These are phyloP conservation scores for Gossypium mustelinum DNA, from an alignment of 345 rosid species.

Conservation along the genomic window DNA sequence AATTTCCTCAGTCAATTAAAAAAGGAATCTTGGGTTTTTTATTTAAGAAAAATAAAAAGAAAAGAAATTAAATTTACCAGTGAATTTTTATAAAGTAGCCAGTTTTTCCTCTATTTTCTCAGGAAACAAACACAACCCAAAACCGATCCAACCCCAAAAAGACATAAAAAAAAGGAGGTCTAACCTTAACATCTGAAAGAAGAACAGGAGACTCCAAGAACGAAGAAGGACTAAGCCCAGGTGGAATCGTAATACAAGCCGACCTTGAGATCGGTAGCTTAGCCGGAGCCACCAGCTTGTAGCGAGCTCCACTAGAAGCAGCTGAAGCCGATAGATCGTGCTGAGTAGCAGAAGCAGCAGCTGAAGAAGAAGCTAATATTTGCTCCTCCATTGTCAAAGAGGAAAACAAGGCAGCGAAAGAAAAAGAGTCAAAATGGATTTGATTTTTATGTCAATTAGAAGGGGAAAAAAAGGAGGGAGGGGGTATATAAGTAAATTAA, in stretches of 20 bases:
- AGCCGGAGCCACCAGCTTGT: conserved; percentile 96
- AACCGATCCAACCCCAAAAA: conserved; percentile 9
- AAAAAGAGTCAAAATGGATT: conserved; percentile 11
- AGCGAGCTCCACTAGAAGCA: conserved; percentile 61
- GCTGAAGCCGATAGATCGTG: conserved; percentile 25
- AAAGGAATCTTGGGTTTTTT: background rate
- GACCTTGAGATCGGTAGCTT: conserved; percentile 98
- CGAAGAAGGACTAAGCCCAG: conserved; percentile 88
- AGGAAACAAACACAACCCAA: conserved; percentile 16
- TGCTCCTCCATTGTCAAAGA: conserved; percentile 32
- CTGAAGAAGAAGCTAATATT: conserved; percentile 14
- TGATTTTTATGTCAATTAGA: background rate
- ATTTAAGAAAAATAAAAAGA: background rate
- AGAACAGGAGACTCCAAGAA: conserved; percentile 94
- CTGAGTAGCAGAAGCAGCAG: conserved; percentile 9
- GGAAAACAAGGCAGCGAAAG: conserved; percentile 3
- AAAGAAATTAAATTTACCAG: conserved; percentile 1
- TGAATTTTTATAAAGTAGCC: background rate
- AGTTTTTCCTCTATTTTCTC: conserved; percentile 23
- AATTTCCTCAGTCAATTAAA: background rate
- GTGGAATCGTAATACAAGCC: conserved; percentile 66
- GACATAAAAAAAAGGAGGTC: background rate
- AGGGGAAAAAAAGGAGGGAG: background rate
- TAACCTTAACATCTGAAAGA: conserved; percentile 82
- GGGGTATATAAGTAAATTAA: conserved; percentile 18